Percentiles rank a stretch among this genome's conserved stretches.
Evolutionary conservation across 495 filamentous ascomycete species (phyloP).

Genomic region (Ascodesmis nigricans): DNA sequence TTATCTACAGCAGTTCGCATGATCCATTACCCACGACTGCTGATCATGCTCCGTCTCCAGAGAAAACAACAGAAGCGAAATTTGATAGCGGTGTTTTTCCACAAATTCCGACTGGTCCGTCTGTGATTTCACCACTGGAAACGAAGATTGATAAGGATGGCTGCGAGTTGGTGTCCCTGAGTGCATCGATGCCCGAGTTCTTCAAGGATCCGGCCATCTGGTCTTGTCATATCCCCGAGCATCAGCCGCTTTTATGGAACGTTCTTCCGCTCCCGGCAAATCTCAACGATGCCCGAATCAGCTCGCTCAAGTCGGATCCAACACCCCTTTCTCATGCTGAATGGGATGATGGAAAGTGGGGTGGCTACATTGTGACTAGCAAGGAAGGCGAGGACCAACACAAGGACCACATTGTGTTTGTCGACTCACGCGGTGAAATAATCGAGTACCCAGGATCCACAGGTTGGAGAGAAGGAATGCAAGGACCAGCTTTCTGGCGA

Average conservation of each 20-base stretch:
- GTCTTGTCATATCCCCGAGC: conserved; percentile 11
- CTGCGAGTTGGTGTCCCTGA: conserved; percentile 3
- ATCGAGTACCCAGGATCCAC: conserved; percentile 5
- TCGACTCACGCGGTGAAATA: neutral
- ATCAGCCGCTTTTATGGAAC: conserved; percentile 10
- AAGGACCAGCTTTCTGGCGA: conserved; percentile 14
- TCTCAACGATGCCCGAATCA: conserved; percentile 4
- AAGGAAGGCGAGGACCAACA: conserved; percentile 10
- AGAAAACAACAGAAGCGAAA: conserved; percentile 12
- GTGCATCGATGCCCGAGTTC: conserved; percentile 5
- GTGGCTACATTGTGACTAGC: conserved; percentile 12
- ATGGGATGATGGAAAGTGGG: conserved; percentile 11
- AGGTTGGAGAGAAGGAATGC: conserved; percentile 14
- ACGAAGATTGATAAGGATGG: conserved; percentile 2
- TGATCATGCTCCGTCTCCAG: conserved; percentile 9
- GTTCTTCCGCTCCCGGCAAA: conserved; percentile 5
- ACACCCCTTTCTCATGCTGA: conserved; percentile 10
- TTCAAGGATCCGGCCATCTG: conserved; percentile 16
- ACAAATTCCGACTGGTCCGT: conserved; percentile 10
- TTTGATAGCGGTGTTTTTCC: conserved; percentile 15
- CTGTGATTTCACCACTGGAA: conserved; percentile 7
- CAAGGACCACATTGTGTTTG: neutral
- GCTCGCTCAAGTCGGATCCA: conserved; percentile 4
- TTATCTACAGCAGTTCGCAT: neutral
- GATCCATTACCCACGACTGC: neutral